Base-by-base conservation (phyloP, 78 protist genomes). In the Chrysochromulina tobinii region DNA sequence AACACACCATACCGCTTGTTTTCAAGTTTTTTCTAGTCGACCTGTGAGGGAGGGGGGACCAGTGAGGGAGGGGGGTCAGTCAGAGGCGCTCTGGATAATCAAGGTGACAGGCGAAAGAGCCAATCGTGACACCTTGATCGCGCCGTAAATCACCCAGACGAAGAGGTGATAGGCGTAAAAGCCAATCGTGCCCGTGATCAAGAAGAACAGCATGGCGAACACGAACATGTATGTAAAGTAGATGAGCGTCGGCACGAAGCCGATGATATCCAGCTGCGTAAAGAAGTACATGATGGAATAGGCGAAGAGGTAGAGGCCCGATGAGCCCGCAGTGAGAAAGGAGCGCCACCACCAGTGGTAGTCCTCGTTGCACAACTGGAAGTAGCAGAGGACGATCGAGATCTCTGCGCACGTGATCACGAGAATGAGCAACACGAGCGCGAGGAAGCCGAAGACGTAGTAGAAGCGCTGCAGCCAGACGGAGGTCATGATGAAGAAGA, bases 401-500 rank as follows among this genome's bases (percentile, higher is more conserved):
- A 61, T 61, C 67, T 61, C 67, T 4, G 67, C 12, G 67, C 67
- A 61, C 20, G 20, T 58, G 61, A 61, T 61, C 21, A 61, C 67
- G 67, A 61, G 67, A 20, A 61, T 61, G 67, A 61, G 67, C 21
- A 61, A 20, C 6, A 61, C 67, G 67, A 61, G 5, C 67, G 17
- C 17, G 20, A 61, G 67, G 67, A 61, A 95, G 54, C 95, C 94
- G 58, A 95, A 95, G 57, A 95, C 58, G 90, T 93, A 93, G 93
- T 94, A 94, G 73, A 92, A 75, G n/a, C 92, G 79, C 38, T 90
- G 88, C 68, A 72, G 87, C 58, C 79, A 61, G 67, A 95, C 38
- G 92, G 38, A 66, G 21, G 96, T 92, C 89, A 95, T 86, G 72
- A 96, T 92, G 91, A 95, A 96, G 73, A 88, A 94, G 57, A 96